Evolutionary conservation across 2,329 filamentous ascomycete species (phyloP), one percentile per base, ranked within the genome.

Genomic region (Alternaria triticina): DNA sequence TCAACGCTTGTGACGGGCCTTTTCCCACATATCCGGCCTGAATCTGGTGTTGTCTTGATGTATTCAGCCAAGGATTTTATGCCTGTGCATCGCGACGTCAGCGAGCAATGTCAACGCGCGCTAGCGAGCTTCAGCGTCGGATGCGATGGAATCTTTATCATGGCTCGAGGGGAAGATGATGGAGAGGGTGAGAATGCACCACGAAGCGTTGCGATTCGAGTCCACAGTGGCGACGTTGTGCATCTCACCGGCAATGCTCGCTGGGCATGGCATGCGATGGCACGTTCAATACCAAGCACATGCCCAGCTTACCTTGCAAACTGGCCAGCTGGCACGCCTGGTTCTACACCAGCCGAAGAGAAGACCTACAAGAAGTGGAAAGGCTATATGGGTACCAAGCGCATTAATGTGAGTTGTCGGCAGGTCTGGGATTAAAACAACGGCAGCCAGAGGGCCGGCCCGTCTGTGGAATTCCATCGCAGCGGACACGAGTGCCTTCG

Each of bases 251-350:
- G 91, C 27, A 86, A 90, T 63, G 91, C 93, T 7, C 86, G 96
- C 50, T 97, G 93, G 82, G 94, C 95, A 4, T 98, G 95, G 95
- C 96, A 98, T 81, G 94, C 92, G 11, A 94, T 98, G 52, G 94
- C 96, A 3, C 95, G 94, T 76, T 91, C 97, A 4, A 77, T 97
- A 47, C 87, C 89, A 50, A 87, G 83, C 2, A 97, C 93, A 0
- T 98, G 94, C 78, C 95, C 95, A 0, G 81, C 83, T 0, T 91
- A 89, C 79, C 81, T 98, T 54, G 83, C 85, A 59, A 84, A 90
- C 54, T 98, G 94, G 94, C 94, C 94, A 15, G 71, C 77, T 5
- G 76, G 77, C 9, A 79, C 76, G 4, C 76, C 76, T 22, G 75
- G 74, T 25, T 72, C 71, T 46, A 78, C 71, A 8, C 13, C 68